A percentile compares a stretch with the other conserved stretches of the same genome.
phyloP scores from a whole-genome alignment of 2,329 filamentous ascomycete species.

The Colletotrichum falcatum region DNA sequence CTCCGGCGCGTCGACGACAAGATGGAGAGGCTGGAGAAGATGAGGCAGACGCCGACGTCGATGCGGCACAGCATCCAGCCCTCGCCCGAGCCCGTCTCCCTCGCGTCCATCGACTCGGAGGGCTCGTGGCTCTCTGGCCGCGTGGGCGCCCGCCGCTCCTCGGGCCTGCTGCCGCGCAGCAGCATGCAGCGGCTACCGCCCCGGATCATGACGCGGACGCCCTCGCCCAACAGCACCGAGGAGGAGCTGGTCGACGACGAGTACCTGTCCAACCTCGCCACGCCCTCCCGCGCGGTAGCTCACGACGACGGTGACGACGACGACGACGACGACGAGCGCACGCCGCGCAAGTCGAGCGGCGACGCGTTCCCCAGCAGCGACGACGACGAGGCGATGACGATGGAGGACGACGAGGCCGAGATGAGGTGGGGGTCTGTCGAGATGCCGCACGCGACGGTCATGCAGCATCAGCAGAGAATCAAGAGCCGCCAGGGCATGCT shows the following conservation, averaged over 20 bases:
- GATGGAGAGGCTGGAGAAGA: constrained; percentile 48
- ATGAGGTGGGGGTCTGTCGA: constrained; percentile 66
- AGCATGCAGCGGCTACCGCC: constrained; percentile 51
- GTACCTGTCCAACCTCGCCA: constrained; percentile 66
- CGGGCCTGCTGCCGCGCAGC: constrained; percentile 62
- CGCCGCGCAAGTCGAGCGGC: constrained; percentile 57
- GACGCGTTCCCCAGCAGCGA: constrained; percentile 70
- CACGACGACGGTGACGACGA: background rate
- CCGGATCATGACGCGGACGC: constrained; percentile 44
- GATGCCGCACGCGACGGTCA: constrained; percentile 51
- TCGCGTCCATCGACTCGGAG: constrained; percentile 95
- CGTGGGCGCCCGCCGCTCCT: constrained; percentile 60
- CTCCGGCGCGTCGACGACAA: constrained; percentile 54
- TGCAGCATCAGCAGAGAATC: constrained; percentile 52
- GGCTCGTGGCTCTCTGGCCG: constrained; percentile 94
- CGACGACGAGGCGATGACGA: constrained; percentile 61
- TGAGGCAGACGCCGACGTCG: constrained; percentile 60
- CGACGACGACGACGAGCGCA: background rate
- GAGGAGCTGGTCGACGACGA: constrained; percentile 82
- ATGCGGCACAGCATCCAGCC: constrained; percentile 54
- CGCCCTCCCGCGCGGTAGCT: constrained; percentile 39
- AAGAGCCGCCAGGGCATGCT: constrained; percentile 66
- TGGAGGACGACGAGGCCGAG: constrained; percentile 58
- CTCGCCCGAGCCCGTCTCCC: constrained; percentile 77
- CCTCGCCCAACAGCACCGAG: constrained; percentile 60